Base-by-base conservation (phyloP, 306 rosid species). In the Prosopis cineraria region DNA sequence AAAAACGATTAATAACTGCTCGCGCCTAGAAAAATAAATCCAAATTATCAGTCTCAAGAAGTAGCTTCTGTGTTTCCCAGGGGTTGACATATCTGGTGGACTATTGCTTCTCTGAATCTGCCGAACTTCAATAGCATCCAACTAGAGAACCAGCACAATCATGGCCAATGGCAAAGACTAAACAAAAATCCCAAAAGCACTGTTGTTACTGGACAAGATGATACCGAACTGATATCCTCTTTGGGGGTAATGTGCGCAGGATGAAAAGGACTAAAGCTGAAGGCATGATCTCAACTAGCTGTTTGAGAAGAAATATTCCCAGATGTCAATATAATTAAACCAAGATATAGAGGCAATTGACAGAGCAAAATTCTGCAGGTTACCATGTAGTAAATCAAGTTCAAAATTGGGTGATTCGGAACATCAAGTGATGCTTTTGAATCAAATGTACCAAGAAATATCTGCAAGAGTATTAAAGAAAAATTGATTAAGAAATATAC, bases 271-370 rank as follows among this genome's bases (percentile, higher is more conserved):
- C 98, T 34, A 95, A 85, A 30, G 97, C 98, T 29, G 99, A 95
- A 81, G 99, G 99, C 55, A 95, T 85, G 74, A 95, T 72, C 88
- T 95, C 99, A 60, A 95, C 99, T 84, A 93, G 78, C 98, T 95
- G 89, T 70, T 78, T 48, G 75, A 48, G 50, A 67, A 77, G 80
- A 8, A 9, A 78, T 70, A 19, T 24, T 37, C 70, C 72, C 76
- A 80, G 56, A 63, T 70, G 73, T 48, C 44, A 83, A 58, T 43
- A 71, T 37, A 59, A 74, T 6, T 31, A 64, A 59, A 25, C 72
- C 59, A 66, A 76, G 72, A 19, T 14, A 69, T 16, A 20, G 70
- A 27, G 55, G 17, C 27, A 56, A 10, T 17, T 60, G 31, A 52
- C 75, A n/a, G 65, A 64, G 37, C 48, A 71, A 72, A 62, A 83